Evolutionary conservation across 2,329 filamentous ascomycete species (phyloP), one percentile per base, ranked within the genome.

Genomic region (Apiospora hydei): DNA sequence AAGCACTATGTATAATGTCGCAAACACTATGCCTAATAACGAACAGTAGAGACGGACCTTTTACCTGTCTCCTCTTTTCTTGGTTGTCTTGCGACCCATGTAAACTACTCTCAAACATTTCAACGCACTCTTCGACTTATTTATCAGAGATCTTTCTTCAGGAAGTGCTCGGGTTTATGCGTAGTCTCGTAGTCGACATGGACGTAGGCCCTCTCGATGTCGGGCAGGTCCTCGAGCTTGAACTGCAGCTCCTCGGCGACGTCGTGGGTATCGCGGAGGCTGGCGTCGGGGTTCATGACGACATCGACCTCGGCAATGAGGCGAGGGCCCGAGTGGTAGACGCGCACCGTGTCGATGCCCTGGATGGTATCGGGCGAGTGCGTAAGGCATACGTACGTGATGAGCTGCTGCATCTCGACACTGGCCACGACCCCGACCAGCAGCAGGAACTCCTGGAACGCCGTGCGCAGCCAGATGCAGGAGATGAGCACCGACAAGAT

Each of bases 171-270:
- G 0, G 96, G 96, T 82, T 96, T 95, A 82, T 98, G 96, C 24
- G 93, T 95, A 4, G 95, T 98, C 85, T 98, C 96, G 78, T 97
- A 98, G 82, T 99, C 96, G 24, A 98, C 95, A 81, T 99, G 96
- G 26, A 98, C 96, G 80, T 98, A 98, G 0, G 95, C 95, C 72
- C 96, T 86, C 87, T 98, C 96, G 13, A 98, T 92, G 80, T 98
- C 92, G 0, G 96, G 96, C 74, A 99, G 83, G 71, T 92, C 93
- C 87, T 99, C 96, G 3, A 98, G 87, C 85, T 98, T 98, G 74
- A 93, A 93, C 86, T 99, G 96, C 77, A 99, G 86, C 77, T 93
- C 95, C 83, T 99, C 96, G 0, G 96, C 96, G 16, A 98, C 90
- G 79, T 99, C 96, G 81, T 99, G 96, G 0, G 95, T 96, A 70